These are phyloP conservation scores for Ceratonia siliqua DNA, from an alignment of 306 rosid species.

Conservation along the genomic window DNA sequence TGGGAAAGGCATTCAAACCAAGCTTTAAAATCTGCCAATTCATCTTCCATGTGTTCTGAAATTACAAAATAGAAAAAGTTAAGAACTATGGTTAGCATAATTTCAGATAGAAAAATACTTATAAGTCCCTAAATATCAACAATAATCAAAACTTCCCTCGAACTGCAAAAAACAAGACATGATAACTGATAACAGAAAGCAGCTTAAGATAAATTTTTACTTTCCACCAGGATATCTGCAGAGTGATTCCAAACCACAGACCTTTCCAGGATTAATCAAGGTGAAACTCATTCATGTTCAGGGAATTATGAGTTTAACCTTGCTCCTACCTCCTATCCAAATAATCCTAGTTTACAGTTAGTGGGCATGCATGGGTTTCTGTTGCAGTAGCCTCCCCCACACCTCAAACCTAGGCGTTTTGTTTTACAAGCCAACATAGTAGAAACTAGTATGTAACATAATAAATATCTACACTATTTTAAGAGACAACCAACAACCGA, in stretches of 20 bases:
- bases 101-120: neutral
- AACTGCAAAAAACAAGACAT: neutral
- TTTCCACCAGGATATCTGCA: too few relatives aligned
- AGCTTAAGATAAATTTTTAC: neutral
- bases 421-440: too few relatives aligned
- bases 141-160: neutral
- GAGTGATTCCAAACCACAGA: too few relatives aligned
- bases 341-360: neutral
- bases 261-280: conserved; percentile 6
- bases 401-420: too few relatives aligned
- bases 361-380: neutral
- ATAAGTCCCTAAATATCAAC: neutral
- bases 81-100: conserved; percentile 8
- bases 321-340: neutral
- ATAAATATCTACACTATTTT: neutral
- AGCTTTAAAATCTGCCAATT: conserved; percentile 62
- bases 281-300: neutral
- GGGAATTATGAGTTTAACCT: neutral
- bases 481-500: neutral
- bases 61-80: conserved; percentile 11
- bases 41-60: conserved; percentile 58
- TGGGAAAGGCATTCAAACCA: conserved; percentile 44
- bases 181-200: neutral
- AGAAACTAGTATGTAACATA: neutral
- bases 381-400: neutral